Conservation (phyloP, 176 grass and related monocot genomes). For the Puya raimondii region DNA sequence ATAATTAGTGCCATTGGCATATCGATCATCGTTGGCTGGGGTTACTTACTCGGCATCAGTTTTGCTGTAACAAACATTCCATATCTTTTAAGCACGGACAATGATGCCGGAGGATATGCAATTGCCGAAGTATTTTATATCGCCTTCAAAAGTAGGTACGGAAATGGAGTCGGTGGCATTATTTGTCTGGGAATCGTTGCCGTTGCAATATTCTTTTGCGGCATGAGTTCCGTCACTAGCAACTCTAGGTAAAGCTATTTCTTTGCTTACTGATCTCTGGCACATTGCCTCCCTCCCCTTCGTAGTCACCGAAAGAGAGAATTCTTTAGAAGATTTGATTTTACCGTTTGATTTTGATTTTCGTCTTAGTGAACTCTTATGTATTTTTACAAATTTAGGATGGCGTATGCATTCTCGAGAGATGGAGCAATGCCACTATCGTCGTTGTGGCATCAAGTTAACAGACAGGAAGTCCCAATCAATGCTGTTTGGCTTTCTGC, state of each 20-base stretch:
- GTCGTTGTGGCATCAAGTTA: constrained; percentile 77
- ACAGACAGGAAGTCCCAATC: constrained; percentile 66
- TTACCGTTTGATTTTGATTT: no score
- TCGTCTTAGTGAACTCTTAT: background rate
- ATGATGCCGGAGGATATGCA: constrained; percentile 76
- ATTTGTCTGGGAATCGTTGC: constrained; percentile 58
- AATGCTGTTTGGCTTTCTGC: constrained; percentile 93
- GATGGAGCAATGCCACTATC: constrained; percentile 96
- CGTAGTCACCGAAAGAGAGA: background rate
- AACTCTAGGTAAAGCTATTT: constrained; percentile 52
- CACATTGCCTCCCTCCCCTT: background rate
- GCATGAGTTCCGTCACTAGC: constrained; percentile 73
- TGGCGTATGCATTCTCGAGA: constrained; percentile 89
- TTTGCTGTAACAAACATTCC: constrained; percentile 76
- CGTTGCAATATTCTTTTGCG: constrained; percentile 70
- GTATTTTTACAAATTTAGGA: constrained; percentile 25
- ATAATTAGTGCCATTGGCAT: constrained; percentile 76
- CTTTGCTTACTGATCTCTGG: background rate
- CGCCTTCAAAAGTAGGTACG: constrained; percentile 70
- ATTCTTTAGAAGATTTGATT: background rate
- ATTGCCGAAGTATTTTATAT: constrained; percentile 82
- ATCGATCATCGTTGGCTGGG: constrained; percentile 71
- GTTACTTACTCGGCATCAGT: constrained; percentile 64
- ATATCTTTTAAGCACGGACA: constrained; percentile 56
- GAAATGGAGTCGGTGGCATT: constrained; percentile 62